Evolutionary conservation across 179 eudicot genomes (phyloP), one percentile per base, ranked within the genome.

Genomic region (Beta macrorhiza): DNA sequence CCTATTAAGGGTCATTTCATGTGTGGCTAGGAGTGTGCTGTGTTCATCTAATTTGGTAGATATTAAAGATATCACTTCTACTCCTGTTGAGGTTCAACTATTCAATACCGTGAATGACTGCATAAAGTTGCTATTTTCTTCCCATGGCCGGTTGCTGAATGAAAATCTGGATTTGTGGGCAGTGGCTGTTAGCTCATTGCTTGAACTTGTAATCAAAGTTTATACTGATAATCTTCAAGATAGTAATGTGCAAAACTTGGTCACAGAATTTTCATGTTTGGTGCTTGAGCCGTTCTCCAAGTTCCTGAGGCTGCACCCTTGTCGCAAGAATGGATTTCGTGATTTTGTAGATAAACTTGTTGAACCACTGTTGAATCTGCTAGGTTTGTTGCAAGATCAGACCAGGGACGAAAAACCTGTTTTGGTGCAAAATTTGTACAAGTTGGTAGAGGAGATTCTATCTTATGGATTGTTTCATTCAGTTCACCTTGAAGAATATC

Each of bases 381-480:
- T 89, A 74, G 85, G 87, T 81, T 71, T 82, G 65, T 81, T 91
- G 76, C 87, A 82, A 80, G 83, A 82, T 80, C 82, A 80, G 73
- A 74, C 74, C 84, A 77, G 37, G 78, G 81, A 67, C 55, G 75
- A 71, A 52, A 57, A 79, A 72, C 49, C 73, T 81, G 85, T 61
- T 78, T 72, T 78, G 81, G 81, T 58, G 63, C 80, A 72, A 56
- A 89, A 84, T 29, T 72, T 94, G 70, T 73, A 83, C 82, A 87
- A 83, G 80, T 64, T 85, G 72, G 85, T 87, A 75, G 87, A 94
- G 83, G 98, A 93, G 77, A 87, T 91, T 53, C 64, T 93, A 68
- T 91, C 89, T 67, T 88, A 87, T 82, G 99, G 97, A 74, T 80
- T 97, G 84, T 97, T 97, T 86, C 99, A 97, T 82, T 81, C 94